Conservation (phyloP, 371 early-diverging fungal species). For the Mucor plumbeus region DNA sequence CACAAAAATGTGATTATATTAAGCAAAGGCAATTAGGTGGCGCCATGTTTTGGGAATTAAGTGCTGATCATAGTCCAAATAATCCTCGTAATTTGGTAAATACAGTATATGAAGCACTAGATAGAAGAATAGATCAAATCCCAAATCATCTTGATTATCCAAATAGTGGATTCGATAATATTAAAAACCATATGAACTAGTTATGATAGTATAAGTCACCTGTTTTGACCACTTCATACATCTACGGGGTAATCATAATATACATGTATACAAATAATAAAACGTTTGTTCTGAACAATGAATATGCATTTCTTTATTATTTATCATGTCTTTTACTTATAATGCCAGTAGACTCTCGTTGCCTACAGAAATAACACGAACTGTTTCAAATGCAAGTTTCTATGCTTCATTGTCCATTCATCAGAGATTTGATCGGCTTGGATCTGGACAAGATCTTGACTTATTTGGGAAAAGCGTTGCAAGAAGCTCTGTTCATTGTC, state of each 20-base stretch:
- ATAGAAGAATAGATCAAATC: conserved; percentile 41
- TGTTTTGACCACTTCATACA: background rate
- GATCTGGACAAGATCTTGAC: conserved; percentile 46
- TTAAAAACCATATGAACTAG: conserved; percentile 34
- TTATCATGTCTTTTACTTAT: background rate
- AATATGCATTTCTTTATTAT: background rate
- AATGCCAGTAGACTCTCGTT: conserved; percentile 8
- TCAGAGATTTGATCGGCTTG: conserved; percentile 30
- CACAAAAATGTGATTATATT: conserved; percentile 79
- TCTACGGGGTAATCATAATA: background rate
- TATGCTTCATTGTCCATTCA: conserved; percentile 18
- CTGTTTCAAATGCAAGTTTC: conserved; percentile 13
- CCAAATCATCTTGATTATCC: conserved; percentile 57
- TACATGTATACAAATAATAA: background rate
- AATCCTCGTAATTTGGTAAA: conserved; percentile 53
- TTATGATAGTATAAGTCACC: background rate
- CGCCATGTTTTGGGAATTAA: conserved; percentile 87
- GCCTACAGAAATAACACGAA: conserved; percentile 10
- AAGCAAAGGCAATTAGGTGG: conserved; percentile 72
- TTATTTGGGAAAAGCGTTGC: conserved; percentile 46
- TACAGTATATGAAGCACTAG: conserved; percentile 43
- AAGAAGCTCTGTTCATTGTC: conserved; percentile 33
- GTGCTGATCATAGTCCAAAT: conserved; percentile 58
- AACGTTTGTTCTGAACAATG: background rate
- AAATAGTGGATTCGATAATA: conserved; percentile 56